phyloP scores from a whole-genome alignment of 208 protist species.

The Balamuthia mandrillaris region DNA sequence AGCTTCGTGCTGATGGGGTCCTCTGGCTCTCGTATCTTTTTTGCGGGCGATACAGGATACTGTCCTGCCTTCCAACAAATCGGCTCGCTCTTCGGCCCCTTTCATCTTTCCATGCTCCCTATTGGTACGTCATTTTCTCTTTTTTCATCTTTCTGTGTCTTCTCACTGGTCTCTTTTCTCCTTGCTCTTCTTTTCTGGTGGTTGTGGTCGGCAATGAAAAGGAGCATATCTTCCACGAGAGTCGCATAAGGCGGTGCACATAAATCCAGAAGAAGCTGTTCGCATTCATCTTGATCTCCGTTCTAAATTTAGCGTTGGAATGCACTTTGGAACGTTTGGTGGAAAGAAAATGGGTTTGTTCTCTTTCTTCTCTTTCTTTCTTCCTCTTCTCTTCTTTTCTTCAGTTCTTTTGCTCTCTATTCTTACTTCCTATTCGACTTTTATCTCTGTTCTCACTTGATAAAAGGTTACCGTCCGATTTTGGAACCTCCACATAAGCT shows the following conservation, averaged over 20 bases:
- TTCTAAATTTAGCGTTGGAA: background rate
- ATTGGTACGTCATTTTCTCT: background rate
- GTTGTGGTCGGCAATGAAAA: background rate
- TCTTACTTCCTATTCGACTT: background rate
- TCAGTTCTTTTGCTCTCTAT: background rate
- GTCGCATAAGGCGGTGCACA: background rate
- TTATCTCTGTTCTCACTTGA: background rate
- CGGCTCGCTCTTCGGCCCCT: background rate
- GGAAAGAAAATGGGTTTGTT: background rate
- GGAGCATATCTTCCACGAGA: background rate
- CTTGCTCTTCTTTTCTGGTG: background rate
- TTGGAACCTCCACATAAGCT: background rate
- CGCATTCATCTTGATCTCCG: background rate
- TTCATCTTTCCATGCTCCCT: background rate
- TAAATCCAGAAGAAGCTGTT: background rate
- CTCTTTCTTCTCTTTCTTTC: background rate
- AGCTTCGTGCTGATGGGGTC: background rate
- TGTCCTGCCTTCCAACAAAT: background rate
- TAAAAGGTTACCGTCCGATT: background rate
- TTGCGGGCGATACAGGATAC: background rate
- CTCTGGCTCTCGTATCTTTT: background rate
- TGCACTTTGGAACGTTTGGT: background rate
- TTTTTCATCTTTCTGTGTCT: background rate
- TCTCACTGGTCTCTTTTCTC: background rate
- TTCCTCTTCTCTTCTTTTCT: background rate